phyloP scores from a whole-genome alignment of 2,329 filamentous ascomycete genomes.

The Paraphoma chrysanthemicola region DNA sequence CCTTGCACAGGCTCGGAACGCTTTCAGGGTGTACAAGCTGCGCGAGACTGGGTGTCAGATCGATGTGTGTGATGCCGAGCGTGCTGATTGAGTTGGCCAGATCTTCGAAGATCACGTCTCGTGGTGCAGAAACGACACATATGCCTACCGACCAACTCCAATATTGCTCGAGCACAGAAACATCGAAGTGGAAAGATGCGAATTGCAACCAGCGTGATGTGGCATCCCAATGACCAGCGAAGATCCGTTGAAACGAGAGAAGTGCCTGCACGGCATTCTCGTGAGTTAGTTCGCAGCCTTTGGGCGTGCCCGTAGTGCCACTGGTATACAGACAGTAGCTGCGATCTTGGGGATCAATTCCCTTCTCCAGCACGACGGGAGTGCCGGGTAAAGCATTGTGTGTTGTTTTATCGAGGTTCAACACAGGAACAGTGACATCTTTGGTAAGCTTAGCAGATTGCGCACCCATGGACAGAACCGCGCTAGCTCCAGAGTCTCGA shows the following conservation, averaged over 20 bases:
- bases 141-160: constrained; percentile 96
- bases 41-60: constrained; percentile 87
- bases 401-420: constrained; percentile 55
- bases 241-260: constrained; percentile 82
- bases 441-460: constrained; percentile 50
- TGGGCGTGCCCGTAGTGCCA: constrained; percentile 84
- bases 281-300: constrained; percentile 88
- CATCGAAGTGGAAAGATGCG: constrained; percentile 93
- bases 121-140: constrained; percentile 79
- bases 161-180: constrained; percentile 91
- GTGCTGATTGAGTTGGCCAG: constrained; percentile 74
- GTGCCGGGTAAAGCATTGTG: constrained; percentile 43
- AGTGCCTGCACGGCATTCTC: constrained; percentile 89
- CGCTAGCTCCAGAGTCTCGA: constrained; percentile 70
- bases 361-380: constrained; percentile 34
- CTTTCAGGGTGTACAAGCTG: constrained; percentile 79
- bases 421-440: constrained; percentile 45
- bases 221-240: constrained; percentile 74
- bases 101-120: constrained; percentile 86
- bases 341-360: constrained; percentile 59
- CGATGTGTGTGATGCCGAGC: constrained; percentile 85
- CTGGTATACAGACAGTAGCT: constrained; percentile 90
- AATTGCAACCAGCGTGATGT: constrained; percentile 88
- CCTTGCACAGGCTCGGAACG: constrained; percentile 77
- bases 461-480: constrained; percentile 66